phyloP scores from a whole-genome alignment of 2,329 filamentous ascomycete species.

The Calonectria fujianensis region DNA sequence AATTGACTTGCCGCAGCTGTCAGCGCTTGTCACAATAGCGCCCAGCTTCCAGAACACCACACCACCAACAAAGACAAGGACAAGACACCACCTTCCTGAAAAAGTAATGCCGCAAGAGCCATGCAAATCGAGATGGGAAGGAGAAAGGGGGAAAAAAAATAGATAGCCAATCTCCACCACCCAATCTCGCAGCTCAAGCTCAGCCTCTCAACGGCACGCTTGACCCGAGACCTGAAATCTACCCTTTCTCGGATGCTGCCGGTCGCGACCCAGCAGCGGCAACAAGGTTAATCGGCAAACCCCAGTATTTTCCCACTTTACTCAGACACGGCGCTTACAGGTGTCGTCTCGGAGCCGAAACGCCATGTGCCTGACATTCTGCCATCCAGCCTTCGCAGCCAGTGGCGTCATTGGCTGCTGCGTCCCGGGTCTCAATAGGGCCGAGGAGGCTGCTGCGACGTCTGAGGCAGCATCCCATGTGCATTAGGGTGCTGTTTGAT shows the following conservation, averaged over 20 bases:
- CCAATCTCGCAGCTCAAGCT: neutral
- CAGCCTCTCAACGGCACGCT: slow-evolving; percentile 13
- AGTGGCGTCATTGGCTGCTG: slow-evolving; percentile 46
- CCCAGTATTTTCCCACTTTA: slow-evolving; percentile 37
- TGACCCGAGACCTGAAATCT: slow-evolving; percentile 22
- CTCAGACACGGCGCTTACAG: slow-evolving; percentile 45
- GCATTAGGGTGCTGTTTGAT: slow-evolving; percentile 15
- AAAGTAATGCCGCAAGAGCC: neutral
- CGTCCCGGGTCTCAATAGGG: slow-evolving; percentile 40
- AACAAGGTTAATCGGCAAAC: slow-evolving; percentile 22
- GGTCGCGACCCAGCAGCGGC: slow-evolving; percentile 13
- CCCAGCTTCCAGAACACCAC: neutral
- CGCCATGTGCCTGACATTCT: slow-evolving; percentile 47
- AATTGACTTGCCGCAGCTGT: neutral
- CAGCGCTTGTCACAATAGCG: neutral
- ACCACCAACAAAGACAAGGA: neutral
- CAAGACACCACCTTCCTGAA: neutral
- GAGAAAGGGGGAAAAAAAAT: neutral
- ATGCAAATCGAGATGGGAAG: neutral
- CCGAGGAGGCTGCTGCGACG: slow-evolving; percentile 48
- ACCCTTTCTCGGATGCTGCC: slow-evolving; percentile 27
- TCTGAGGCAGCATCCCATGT: slow-evolving; percentile 46
- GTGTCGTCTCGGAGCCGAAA: slow-evolving; percentile 49
- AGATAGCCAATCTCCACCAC: neutral
- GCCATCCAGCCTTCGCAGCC: slow-evolving; percentile 34